These are phyloP conservation scores for Aureobasidium sp. DNA, from an alignment of 2,329 filamentous ascomycete genomes.

Conservation along the genomic window DNA sequence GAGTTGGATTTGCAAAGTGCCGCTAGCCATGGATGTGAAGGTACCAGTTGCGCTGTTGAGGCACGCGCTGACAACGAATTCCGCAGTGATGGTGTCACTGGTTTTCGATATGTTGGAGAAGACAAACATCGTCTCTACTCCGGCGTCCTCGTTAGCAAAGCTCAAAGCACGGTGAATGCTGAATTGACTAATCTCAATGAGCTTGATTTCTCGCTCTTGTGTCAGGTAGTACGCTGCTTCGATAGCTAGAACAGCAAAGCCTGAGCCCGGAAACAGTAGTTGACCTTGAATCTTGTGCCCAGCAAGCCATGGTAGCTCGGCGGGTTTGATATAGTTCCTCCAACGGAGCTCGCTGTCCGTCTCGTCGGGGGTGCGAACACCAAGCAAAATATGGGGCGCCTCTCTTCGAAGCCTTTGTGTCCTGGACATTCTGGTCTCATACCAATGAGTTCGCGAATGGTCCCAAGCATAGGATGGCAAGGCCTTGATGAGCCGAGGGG, in stretches of 20 bases:
- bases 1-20: constrained; percentile 2
- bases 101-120: not conserved
- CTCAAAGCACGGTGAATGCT: constrained; percentile 20
- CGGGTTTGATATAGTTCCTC: constrained; percentile 17
- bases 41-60: not conserved
- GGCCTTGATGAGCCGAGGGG: constrained; percentile 15
- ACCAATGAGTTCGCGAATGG: constrained; percentile 19
- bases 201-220: constrained; percentile 9
- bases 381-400: constrained; percentile 18
- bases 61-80: not conserved
- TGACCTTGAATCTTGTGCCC: constrained; percentile 19
- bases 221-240: too few relatives aligned
- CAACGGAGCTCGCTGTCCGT: constrained; percentile 16
- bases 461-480: constrained; percentile 21
- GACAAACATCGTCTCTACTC: constrained; percentile 18
- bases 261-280: constrained; percentile 20
- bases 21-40: constrained; percentile 25
- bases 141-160: constrained; percentile 19
- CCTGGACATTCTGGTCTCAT: constrained; percentile 17
- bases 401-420: not conserved
- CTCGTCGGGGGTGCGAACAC: constrained; percentile 7
- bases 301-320: constrained; percentile 18
- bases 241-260: constrained; percentile 18
- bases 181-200: constrained; percentile 22
- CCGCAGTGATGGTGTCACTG: not conserved